Evolutionary conservation across 2,329 filamentous ascomycete genomes (phyloP).

Genomic region (Gaeumannomyces tritici): DNA sequence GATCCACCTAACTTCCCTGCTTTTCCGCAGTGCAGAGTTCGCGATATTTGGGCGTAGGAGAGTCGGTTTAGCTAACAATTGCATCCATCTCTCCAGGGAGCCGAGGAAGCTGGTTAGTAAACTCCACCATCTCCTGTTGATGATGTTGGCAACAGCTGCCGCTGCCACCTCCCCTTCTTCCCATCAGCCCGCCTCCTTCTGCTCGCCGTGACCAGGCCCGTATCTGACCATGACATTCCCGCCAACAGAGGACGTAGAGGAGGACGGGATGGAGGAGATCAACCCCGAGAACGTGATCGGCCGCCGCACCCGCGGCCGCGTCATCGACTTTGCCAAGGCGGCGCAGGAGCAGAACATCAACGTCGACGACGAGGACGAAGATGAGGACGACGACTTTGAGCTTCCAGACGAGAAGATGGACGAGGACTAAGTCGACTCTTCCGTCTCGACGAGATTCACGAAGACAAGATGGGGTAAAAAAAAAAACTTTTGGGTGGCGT

Average conservation of each 20-base stretch:
- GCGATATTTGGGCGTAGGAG: not conserved
- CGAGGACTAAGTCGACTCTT: conserved; percentile 30
- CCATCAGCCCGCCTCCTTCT: not conserved
- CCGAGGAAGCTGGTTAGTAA: not conserved
- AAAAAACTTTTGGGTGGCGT: not conserved
- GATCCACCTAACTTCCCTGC: not conserved
- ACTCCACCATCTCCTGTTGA: not conserved
- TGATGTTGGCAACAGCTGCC: not conserved
- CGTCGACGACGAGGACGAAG: conserved; percentile 76
- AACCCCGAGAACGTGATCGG: conserved; percentile 84
- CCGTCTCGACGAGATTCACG: not conserved
- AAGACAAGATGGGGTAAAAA: not conserved
- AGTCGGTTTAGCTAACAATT: not conserved
- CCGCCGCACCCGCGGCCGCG: conserved; percentile 80
- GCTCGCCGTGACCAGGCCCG: conserved; percentile 4
- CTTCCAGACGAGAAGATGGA: conserved; percentile 65
- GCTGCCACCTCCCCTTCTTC: not conserved
- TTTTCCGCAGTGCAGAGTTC: not conserved
- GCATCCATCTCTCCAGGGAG: not conserved
- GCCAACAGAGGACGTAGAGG: conserved; percentile 53
- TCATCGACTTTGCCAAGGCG: conserved; percentile 89
- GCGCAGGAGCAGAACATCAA: conserved; percentile 65
- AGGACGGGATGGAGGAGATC: conserved; percentile 83
- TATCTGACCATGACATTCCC: conserved; percentile 15
- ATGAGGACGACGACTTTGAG: conserved; percentile 59